A percentile compares a stretch with the other conserved stretches of the same genome.
Evolutionary conservation across 1,284 basidiomycete genomes (phyloP).

Genomic region (Melanopsichium pennsylvanicum): DNA sequence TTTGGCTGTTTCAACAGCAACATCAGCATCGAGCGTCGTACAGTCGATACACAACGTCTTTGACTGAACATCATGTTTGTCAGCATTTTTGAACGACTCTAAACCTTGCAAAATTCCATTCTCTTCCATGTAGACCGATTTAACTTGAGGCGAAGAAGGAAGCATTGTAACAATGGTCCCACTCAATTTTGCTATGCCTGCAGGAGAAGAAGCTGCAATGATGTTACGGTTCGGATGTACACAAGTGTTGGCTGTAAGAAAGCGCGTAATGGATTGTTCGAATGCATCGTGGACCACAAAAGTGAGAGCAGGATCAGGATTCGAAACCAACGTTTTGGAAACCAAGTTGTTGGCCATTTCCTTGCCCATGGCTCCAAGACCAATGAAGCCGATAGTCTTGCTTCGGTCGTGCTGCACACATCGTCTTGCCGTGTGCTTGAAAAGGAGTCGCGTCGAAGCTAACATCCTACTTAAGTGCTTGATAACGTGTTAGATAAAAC

Average conservation of each 20-base stretch:
- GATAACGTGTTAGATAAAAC: too few relatives aligned
- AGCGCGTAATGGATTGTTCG: conserved; percentile 57
- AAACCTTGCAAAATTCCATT: conserved; percentile 67
- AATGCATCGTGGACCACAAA: conserved; percentile 56
- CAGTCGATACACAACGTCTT: conserved; percentile 81
- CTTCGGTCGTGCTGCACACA: conserved; percentile 38
- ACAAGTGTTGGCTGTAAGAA: conserved; percentile 51
- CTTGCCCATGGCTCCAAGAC: conserved; percentile 60
- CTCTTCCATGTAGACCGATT: conserved; percentile 73
- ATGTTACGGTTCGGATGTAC: conserved; percentile 58
- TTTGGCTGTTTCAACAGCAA: conserved; percentile 74
- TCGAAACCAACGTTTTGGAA: conserved; percentile 48
- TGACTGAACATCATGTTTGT: conserved; percentile 11
- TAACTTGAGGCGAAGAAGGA: conserved; percentile 83
- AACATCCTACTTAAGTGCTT: conserved; percentile 12
- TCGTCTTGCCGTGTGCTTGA: conserved; percentile 25
- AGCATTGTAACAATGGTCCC: conserved; percentile 82
- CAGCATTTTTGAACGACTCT: conserved; percentile 12
- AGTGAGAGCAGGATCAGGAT: conserved; percentile 32
- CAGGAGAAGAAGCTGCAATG: conserved; percentile 60
- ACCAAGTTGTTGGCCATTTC: conserved; percentile 59
- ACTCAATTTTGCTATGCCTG: conserved; percentile 69
- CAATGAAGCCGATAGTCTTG: conserved; percentile 63
- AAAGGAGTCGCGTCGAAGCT: conserved; percentile 14
- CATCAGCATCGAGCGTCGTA: conserved; percentile 81